Evolutionary conservation across 2,329 filamentous ascomycete genomes (phyloP), one percentile per base, ranked within the genome.

Genomic region (Pleomassaria siparia): DNA sequence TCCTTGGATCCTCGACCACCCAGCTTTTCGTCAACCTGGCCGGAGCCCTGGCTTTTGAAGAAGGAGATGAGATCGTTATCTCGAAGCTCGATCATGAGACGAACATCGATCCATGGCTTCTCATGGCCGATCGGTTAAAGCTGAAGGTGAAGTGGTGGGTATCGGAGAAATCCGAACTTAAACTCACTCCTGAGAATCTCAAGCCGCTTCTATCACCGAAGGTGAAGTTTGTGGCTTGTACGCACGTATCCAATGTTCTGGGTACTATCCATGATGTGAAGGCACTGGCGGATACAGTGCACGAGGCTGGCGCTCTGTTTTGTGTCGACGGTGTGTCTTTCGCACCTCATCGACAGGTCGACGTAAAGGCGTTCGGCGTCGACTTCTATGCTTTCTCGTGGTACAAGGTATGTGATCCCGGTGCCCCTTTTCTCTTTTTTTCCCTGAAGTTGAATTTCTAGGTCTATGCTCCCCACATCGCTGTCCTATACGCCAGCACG

Each of bases 371-470:
- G 0, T 74, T 89, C 0, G 87, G 80, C 1, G 85, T 87, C 0
- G 88, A 92, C 63, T 85, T 91, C 56, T 92, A 91, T 66, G 62
- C 78, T n/a, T 89, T 91, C 63, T 85, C 80, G 0, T 91, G 87
- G 88, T 91, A 91, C 72, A 92, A 92, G 66, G 74, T 76, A 56
- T 4, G 18, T 28, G 7, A 15, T n/a, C 18, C n/a, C 16, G 24
- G n/a, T 13, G 7, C 20, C 15, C 16, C 13, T 2, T 12, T 28
- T 10, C 15, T 13, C 13, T 1, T 30, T 12, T n/a, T 20, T 16
- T 16, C 9, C 12, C 33, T 12, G 40, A 15, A 55, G 6, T 13
- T 12, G 2, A 6, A 13, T 21, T n/a, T n/a, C n/a, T n/a, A 75
- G 72, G 82, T 91, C 1, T 91, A 87, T 62, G 88, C 88, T 0